Base-by-base conservation (phyloP, 2,329 filamentous ascomycete species). In the Neonectria hederae region DNA sequence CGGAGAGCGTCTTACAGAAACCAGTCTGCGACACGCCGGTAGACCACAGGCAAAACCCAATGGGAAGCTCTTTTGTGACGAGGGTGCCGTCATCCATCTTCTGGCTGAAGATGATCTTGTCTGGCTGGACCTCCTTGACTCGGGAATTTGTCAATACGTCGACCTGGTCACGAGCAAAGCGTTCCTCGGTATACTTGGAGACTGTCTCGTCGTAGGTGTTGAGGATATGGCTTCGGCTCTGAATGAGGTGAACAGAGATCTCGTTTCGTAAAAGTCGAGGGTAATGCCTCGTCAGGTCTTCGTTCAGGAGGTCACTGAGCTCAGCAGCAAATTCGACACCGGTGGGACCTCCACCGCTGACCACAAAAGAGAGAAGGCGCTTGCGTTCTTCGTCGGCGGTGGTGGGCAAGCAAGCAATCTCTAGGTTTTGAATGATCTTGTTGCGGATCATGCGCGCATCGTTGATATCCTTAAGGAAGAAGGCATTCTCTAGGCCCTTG, bases 271-370 rank as follows among this genome's bases (percentile, higher is more conserved):
- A 81, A 30, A 99, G 88, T 67, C 90, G 90, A 2, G 96, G 96
- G 78, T 97, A 99, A 72, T 92, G 89, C 56, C 86, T 84, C 46
- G 90, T 90, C 46, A 99, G 80, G 76, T 99, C 96, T 78, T 99
- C 97, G 75, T 99, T 99, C 17, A 99, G 85, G 78, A 99, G 90
- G 78, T 99, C 96, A 77, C 92, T 98, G 7, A 99, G 86, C 77
- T 99, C 96, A 6, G 96, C 96, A 1, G 97, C 97, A 74, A 99
- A 99, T 77, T 99, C 96, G 38, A 99, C 96, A 65, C 96, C 96
- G 0, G 96, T 99, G 4, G 96, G 96, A 0, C 96, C 96, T 72
- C 96, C 96, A 58, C 96, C 96, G 75, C 93, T 95, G 62, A 99
- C 83, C n/a, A 97, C 96, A 74, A 99, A 99, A 0, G 96, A 98